phyloP scores from a whole-genome alignment of 2,329 filamentous ascomycete species.

The Rutstroemia sp. region DNA sequence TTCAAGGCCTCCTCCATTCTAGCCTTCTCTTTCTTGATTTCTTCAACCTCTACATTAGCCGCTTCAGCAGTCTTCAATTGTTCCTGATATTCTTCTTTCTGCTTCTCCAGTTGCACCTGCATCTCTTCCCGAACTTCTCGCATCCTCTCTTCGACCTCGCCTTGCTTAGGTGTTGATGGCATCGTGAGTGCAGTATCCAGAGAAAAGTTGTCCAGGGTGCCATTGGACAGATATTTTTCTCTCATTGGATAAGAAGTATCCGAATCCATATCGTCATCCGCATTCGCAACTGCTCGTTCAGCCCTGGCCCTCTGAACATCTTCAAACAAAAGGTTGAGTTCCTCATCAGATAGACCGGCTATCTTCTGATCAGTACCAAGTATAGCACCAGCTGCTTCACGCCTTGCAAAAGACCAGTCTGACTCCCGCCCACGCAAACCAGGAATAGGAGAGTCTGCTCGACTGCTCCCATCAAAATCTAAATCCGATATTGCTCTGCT shows the following conservation, averaged over 20 bases:
- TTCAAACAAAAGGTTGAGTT: slow-evolving; percentile 87
- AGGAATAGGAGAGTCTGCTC: slow-evolving; percentile 73
- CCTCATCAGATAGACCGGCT: slow-evolving; percentile 82
- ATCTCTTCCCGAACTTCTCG: slow-evolving; percentile 72
- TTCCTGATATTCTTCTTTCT: slow-evolving; percentile 75
- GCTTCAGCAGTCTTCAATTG: slow-evolving; percentile 70
- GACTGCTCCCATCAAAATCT: slow-evolving; percentile 56
- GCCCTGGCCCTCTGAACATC: slow-evolving; percentile 86
- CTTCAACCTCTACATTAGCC: slow-evolving; percentile 70
- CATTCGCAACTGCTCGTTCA: slow-evolving; percentile 65
- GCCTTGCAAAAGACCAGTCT: slow-evolving; percentile 89
- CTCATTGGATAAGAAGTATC: slow-evolving; percentile 78
- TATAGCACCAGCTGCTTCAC: slow-evolving; percentile 88
- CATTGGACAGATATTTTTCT: slow-evolving; percentile 93
- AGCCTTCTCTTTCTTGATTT: slow-evolving; percentile 73
- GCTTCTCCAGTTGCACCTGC: slow-evolving; percentile 73
- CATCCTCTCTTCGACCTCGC: slow-evolving; percentile 68
- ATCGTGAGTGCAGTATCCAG: slow-evolving; percentile 90
- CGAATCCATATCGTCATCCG: slow-evolving; percentile 86
- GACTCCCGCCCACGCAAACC: slow-evolving; percentile 63
- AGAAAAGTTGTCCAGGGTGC: slow-evolving; percentile 92
- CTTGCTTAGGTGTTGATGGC: slow-evolving; percentile 80
- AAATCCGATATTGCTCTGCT: slow-evolving; percentile 75
- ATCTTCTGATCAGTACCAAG: slow-evolving; percentile 90
- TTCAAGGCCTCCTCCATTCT: slow-evolving; percentile 78